These are phyloP conservation scores for Saitozyma sp. DNA, from an alignment of 768 basidiomycete genomes.

Conservation along the genomic window DNA sequence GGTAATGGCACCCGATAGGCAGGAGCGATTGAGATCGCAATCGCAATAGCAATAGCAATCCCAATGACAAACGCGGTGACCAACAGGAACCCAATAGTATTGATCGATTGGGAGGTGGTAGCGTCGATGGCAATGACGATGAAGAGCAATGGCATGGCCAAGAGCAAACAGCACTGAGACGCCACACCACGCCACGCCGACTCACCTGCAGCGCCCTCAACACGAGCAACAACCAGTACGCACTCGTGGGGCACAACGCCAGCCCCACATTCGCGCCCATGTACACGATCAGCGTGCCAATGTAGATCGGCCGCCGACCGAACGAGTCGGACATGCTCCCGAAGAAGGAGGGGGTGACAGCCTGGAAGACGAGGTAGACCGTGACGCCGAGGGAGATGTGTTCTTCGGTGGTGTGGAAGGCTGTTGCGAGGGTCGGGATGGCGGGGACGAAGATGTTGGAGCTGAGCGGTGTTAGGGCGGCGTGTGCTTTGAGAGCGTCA, in stretches of 20 bases:
- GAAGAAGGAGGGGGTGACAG: conserved; percentile 61
- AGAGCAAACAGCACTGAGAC: too few relatives aligned
- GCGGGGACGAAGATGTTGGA: conserved; percentile 78
- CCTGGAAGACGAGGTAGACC: conserved; percentile 61
- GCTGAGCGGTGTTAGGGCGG: conserved; percentile 54
- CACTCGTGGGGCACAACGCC: conserved; percentile 61
- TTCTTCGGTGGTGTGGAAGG: conserved; percentile 67
- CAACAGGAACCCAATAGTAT: neutral
- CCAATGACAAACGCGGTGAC: neutral
- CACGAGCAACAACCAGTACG: conserved; percentile 77
- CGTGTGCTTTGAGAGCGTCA: neutral
- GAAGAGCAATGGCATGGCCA: neutral
- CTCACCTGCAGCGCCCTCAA: conserved; percentile 68
- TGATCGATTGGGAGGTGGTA: neutral
- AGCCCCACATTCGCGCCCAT: conserved; percentile 66
- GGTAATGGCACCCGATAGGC: too few relatives aligned
- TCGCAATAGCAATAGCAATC: neutral
- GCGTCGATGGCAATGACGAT: neutral
- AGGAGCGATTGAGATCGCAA: too few relatives aligned
- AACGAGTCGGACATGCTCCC: conserved; percentile 61
- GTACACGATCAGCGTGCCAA: conserved; percentile 66
- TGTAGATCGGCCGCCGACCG: conserved; percentile 47
- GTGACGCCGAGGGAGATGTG: conserved; percentile 78
- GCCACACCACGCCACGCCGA: neutral
- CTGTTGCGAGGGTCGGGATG: conserved; percentile 66